Evolutionary conservation across 2,329 filamentous ascomycete species (phyloP), one percentile per base, ranked within the genome.

Genomic region (Teratosphaeriaceae sp.): DNA sequence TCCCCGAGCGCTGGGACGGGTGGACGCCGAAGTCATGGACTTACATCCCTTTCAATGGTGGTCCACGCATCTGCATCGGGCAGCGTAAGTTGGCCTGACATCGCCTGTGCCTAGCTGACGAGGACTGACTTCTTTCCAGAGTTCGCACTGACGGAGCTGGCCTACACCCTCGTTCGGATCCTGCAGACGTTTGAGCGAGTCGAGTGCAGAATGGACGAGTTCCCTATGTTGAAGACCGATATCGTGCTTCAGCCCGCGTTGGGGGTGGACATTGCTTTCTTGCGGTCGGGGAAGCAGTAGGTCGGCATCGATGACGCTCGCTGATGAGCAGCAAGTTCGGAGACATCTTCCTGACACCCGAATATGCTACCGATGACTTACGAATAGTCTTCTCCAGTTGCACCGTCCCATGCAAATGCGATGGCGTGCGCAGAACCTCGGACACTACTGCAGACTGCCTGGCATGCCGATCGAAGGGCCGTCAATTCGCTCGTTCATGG

Each of bases 21-120:
- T 74, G 71, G 71, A 70, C 65, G 5, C 72, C 72, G 0, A 70
- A 69, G 49, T 52, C 54, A 11, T 76, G 71, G 72, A 68, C 68
- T 1, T 72, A 65, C 40, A 61, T 72, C 2, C 70, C 70, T 0
- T 73, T 73, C 51, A 72, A 72, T 38, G 70, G 69, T 3, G 68
- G 70, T 0, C 69, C 70, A 3, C 49, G 71, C 1, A 71, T 73
- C n/a, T 74, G 71, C 45, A 67, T 74, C 26, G 71, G 71, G 0
- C 70, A 73, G 60, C 69, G 45, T 47, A 31, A 47, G 35, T 47
- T 16, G 16, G 15, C 21, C n/a, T n/a, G n/a, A n/a, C n/a, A n/a
- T n/a, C n/a, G n/a, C n/a, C n/a, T n/a, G n/a, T n/a, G n/a, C n/a
- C n/a, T 19, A 12, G 16, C n/a, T 8, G 15, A 19, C 18, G 18